These are phyloP conservation scores for Tarenaya hassleriana DNA, from an alignment of 345 rosid genomes.

Conservation along the genomic window DNA sequence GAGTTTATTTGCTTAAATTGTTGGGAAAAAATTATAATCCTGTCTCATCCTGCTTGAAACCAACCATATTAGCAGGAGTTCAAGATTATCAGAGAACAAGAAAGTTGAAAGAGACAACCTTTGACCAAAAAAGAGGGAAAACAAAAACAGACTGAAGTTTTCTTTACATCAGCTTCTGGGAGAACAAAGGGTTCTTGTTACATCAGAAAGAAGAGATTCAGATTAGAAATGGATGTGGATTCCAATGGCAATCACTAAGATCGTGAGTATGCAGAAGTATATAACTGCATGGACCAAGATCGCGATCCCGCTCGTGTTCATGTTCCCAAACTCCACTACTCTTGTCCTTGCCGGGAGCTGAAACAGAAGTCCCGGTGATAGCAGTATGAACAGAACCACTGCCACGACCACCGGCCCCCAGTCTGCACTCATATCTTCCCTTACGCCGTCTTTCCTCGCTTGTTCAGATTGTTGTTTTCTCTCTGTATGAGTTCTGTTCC, in stretches of 20 bases:
- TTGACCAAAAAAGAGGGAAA: not conserved
- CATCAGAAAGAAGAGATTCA: constrained; percentile 2
- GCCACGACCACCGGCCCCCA: constrained; percentile 86
- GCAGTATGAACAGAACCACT: constrained; percentile 60
- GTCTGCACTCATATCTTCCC: constrained; percentile 49
- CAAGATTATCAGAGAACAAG: no score
- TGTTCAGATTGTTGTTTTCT: not conserved
- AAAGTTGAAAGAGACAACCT: not conserved
- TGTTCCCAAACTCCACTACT: constrained; percentile 89
- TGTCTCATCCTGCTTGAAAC: constrained; percentile 1
- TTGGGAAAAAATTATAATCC: not conserved
- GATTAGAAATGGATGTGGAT: constrained; percentile 32
- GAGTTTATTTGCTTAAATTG: not conserved
- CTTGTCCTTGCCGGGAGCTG: constrained; percentile 74
- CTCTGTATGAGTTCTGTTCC: constrained; percentile 8
- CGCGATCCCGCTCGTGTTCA: constrained; percentile 83
- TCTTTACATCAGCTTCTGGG: constrained; percentile 11
- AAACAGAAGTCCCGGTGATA: constrained; percentile 85
- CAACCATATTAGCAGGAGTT: constrained; percentile 6
- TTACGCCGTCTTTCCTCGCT: constrained; percentile 9
- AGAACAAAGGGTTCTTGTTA: not conserved
- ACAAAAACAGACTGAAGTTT: constrained; percentile 9
- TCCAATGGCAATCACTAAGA: constrained; percentile 64
- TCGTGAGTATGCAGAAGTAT: constrained; percentile 70
- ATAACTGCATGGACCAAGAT: constrained; percentile 81